These are phyloP conservation scores for Saxispiralis lemnorum DNA, from an alignment of 495 filamentous ascomycete genomes.

Conservation along the genomic window DNA sequence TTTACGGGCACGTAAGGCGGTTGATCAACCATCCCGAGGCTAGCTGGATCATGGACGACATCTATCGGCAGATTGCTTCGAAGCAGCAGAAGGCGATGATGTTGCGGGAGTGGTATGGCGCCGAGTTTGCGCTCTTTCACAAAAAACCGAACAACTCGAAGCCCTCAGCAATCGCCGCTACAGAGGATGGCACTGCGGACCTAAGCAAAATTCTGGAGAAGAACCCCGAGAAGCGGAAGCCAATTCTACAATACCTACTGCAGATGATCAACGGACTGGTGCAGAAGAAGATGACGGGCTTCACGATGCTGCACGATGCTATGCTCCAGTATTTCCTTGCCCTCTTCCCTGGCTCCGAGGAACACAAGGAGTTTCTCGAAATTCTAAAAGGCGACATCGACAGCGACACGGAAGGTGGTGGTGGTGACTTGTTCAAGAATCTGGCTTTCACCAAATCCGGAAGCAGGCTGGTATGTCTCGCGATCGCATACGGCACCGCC, in stretches of 20 bases:
- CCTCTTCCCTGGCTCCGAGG: constrained; percentile 52
- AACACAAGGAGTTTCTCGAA: constrained; percentile 75
- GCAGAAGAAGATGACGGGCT: constrained; percentile 88
- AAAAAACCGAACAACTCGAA: constrained; percentile 1
- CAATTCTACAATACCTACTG: constrained; percentile 67
- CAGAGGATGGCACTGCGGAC: constrained; percentile 33
- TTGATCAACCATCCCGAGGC: constrained; percentile 91
- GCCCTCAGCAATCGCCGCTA: constrained; percentile 12
- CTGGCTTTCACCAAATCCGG: constrained; percentile 88
- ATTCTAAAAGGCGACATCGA: constrained; percentile 59
- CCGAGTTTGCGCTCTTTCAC: constrained; percentile 70
- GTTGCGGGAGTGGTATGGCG: constrained; percentile 89
- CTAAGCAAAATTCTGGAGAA: constrained; percentile 54
- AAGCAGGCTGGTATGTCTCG: constrained; percentile 58
- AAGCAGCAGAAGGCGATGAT: constrained; percentile 65
- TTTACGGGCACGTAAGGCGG: constrained; percentile 78
- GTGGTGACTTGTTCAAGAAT: constrained; percentile 76
- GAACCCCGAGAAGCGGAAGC: constrained; percentile 64
- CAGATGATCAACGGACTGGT: constrained; percentile 76
- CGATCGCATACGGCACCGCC: constrained; percentile 64
- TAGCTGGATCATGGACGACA: constrained; percentile 92
- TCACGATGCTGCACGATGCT: constrained; percentile 90
- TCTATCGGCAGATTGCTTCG: constrained; percentile 73
- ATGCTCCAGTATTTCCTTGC: constrained; percentile 93
- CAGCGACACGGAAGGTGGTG: constrained; percentile 33